Conservation (phyloP, 1,284 basidiomycete species). For the Puccinia polysora region DNA sequence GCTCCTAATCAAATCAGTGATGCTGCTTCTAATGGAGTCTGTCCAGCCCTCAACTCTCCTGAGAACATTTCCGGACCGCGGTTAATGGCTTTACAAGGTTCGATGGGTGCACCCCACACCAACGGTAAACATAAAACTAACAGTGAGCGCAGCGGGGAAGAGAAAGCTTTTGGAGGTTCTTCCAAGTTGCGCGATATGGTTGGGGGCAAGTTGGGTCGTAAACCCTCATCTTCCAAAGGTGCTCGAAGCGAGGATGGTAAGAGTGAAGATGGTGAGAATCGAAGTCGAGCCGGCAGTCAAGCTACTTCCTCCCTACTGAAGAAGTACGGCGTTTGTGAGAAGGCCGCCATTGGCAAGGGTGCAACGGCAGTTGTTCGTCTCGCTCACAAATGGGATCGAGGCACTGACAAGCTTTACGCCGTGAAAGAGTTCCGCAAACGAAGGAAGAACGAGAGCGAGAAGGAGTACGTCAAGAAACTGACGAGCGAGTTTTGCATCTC, state of each 20-base stretch:
- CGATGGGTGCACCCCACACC: not conserved
- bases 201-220: constrained; percentile 45
- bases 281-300: constrained; percentile 32
- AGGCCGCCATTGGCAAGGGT: constrained; percentile 93
- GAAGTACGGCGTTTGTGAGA: constrained; percentile 97
- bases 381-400: constrained; percentile 97
- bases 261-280: constrained; percentile 45
- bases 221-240: constrained; percentile 47
- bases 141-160: constrained; percentile 42
- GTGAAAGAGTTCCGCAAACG: constrained; percentile 99
- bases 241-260: constrained; percentile 47
- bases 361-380: constrained; percentile 93
- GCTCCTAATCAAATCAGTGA: not conserved
- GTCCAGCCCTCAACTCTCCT: not conserved
- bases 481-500: constrained; percentile 99
- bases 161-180: constrained; percentile 22
- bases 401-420: constrained; percentile 95
- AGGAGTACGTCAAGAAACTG: constrained; percentile 99
- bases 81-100: constrained; percentile 21
- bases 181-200: constrained; percentile 44
- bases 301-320: constrained; percentile 56
- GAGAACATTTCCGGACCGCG: constrained; percentile 8
- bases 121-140: not conserved
- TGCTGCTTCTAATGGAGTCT: not conserved
- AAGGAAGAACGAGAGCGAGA: constrained; percentile 95